Percentiles rank a stretch among this genome's conserved stretches.
phyloP scores from a whole-genome alignment of 2,329 filamentous ascomycete species.

The Trichoderma cornu-damae region DNA sequence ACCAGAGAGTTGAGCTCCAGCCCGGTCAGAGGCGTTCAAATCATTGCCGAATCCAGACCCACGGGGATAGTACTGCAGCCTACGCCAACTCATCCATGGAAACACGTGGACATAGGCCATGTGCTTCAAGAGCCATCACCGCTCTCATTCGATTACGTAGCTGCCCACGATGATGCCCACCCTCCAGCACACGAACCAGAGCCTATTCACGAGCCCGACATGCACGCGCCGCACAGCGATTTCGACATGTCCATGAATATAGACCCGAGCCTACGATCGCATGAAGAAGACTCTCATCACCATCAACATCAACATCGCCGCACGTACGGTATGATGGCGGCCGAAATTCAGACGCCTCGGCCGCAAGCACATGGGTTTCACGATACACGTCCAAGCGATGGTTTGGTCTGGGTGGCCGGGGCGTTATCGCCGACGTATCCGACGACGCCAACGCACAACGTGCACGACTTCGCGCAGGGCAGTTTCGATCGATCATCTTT shows the following conservation, averaged over 20 bases:
- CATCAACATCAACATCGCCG: not conserved
- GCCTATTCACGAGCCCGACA: not conserved
- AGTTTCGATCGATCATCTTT: conserved; percentile 10
- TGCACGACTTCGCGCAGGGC: not conserved
- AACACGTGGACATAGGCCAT: not conserved
- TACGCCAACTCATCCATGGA: conserved; percentile 17
- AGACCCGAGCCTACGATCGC: conserved; percentile 21
- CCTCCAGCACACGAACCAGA: conserved; percentile 7
- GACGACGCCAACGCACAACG: not conserved
- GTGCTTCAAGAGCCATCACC: conserved; percentile 6
- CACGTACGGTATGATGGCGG: not conserved
- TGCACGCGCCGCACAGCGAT: not conserved
- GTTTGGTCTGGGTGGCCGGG: conserved; percentile 4
- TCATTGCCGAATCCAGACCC: conserved; percentile 27
- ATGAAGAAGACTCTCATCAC: not conserved
- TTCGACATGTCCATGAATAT: conserved; percentile 17
- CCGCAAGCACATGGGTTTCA: not conserved
- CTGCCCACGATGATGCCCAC: conserved; percentile 18
- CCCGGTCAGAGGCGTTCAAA: conserved; percentile 27
- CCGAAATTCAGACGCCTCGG: not conserved
- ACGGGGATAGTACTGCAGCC: conserved; percentile 14
- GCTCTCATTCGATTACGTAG: conserved; percentile 25
- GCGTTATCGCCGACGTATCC: not conserved
- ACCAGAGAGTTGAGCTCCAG: conserved; percentile 30
- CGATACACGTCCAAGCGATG: not conserved